Base-by-base conservation (phyloP, 2,329 filamentous ascomycete genomes). In the Magnaporthales sp. region DNA sequence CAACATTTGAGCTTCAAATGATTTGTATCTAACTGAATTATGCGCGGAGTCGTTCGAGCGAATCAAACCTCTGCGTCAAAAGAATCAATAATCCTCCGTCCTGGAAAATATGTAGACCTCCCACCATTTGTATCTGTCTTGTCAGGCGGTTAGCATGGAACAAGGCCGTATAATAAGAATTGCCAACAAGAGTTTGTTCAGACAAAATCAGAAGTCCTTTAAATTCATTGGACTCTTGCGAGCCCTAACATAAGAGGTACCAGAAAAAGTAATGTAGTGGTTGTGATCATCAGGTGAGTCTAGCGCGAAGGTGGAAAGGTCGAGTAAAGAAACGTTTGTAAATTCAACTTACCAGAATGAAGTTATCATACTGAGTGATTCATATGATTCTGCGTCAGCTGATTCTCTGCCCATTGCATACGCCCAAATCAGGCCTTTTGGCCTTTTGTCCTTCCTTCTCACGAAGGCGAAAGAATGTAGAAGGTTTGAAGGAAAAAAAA, bases 171-270 rank as follows among this genome's bases (percentile, higher is more conserved):
- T 13, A 8, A n/a, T 24, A 10, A 5, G 66, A 32, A 63, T 46
- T 65, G 64, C 29, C 27, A 65, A 46, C 4, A 32, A 8, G 38
- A n/a, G 46, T 27, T 30, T 63, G 22, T 60, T 19, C 1, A 63
- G 56, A 68, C 69, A 71, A 71, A 68, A 74, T 93, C 91, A 93
- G 91, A 93, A 92, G 91, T 92, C 89, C 89, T 82, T 81, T 90
- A 83, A 86, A 91, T 91, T 92, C 91, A 93, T 91, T 79, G 88
- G 83, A 80, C 76, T 80, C 82, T 75, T 22, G 77, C 81, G 72
- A 74, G 75, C 84, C 83, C 88, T 95, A 89, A 91, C 87, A 92
- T 92, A 95, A 96, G 93, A 96, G 93, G 92, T 96, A 93, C 92
- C 92, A 96, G 91, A 96, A 93, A 90, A 82, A 80, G 79, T 77